Evolutionary conservation across 2,329 filamentous ascomycete genomes (phyloP).

Genomic region (Trichoderma koningii): DNA sequence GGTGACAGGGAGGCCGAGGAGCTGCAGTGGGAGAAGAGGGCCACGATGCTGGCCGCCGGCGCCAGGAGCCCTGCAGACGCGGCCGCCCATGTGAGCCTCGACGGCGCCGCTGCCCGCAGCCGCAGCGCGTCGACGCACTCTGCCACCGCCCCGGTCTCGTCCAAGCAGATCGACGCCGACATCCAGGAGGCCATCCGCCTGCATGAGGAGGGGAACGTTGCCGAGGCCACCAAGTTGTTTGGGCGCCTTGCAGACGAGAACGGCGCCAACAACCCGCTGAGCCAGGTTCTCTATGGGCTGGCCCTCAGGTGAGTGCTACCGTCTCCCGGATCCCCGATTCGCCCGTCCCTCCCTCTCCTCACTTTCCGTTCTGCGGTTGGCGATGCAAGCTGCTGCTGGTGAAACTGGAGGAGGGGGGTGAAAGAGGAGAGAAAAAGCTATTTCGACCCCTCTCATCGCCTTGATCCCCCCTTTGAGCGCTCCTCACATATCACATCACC

Average conservation of each 20-base stretch:
- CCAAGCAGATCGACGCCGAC: constrained; percentile 62
- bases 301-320: constrained; percentile 68
- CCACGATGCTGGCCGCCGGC: constrained; percentile 76
- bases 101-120: constrained; percentile 14
- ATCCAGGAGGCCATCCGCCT: constrained; percentile 96
- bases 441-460: neutral
- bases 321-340: constrained; percentile 4
- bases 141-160: constrained; percentile 42
- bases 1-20: constrained; percentile 55
- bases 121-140: constrained; percentile 33
- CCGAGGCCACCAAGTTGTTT: constrained; percentile 82
- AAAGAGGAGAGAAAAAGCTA: neutral
- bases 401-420: neutral
- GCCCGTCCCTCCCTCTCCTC: neutral
- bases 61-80: constrained; percentile 44
- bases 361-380: neutral
- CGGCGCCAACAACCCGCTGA: constrained; percentile 87
- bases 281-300: constrained; percentile 93
- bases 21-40: constrained; percentile 87
- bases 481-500: constrained; percentile 19
- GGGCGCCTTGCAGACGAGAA: constrained; percentile 77
- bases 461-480: neutral
- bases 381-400: constrained; percentile 11
- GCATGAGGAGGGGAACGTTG: constrained; percentile 81
- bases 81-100: constrained; percentile 36